Evolutionary conservation across 2,329 filamentous ascomycete species (phyloP).

Genomic region (Claviceps spartinae): DNA sequence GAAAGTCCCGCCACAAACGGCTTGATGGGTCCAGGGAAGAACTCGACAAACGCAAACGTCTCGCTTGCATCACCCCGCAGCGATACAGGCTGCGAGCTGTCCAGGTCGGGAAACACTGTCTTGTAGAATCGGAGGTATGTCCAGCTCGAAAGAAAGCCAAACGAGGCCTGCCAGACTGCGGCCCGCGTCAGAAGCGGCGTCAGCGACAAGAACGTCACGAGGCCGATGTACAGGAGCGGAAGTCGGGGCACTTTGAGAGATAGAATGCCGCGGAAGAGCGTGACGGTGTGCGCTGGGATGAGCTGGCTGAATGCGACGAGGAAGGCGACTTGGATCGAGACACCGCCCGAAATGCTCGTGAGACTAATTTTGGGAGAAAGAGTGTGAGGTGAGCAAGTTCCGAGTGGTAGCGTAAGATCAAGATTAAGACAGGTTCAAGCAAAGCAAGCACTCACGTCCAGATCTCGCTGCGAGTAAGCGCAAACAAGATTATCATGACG

Average conservation of each 20-base stretch:
- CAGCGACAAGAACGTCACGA: slow-evolving; percentile 51
- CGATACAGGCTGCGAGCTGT: slow-evolving; percentile 43
- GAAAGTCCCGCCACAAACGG: slow-evolving; percentile 62
- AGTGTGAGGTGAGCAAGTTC: too few species aligned
- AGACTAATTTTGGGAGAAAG: slow-evolving; percentile 32
- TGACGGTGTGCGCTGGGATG: slow-evolving; percentile 91
- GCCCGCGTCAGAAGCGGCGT: slow-evolving; percentile 52
- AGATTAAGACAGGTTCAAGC: neutral
- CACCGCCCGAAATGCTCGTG: slow-evolving; percentile 75
- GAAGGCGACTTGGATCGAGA: slow-evolving; percentile 82
- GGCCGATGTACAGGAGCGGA: slow-evolving; percentile 59
- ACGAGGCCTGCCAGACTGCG: slow-evolving; percentile 63
- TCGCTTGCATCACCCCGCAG: slow-evolving; percentile 88
- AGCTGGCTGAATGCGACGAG: slow-evolving; percentile 96
- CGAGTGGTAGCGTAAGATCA: neutral
- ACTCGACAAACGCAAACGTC: slow-evolving; percentile 89
- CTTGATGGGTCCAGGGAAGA: slow-evolving; percentile 80
- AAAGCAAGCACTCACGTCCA: slow-evolving; percentile 45
- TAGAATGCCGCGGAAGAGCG: slow-evolving; percentile 74
- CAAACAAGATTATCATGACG: slow-evolving; percentile 60
- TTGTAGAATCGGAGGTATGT: slow-evolving; percentile 96
- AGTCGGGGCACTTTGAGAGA: slow-evolving; percentile 72
- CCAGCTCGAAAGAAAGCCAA: slow-evolving; percentile 81
- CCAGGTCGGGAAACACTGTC: slow-evolving; percentile 54
- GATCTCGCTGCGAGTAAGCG: slow-evolving; percentile 49